Evolutionary conservation across 2,329 filamentous ascomycete genomes (phyloP), one percentile per base, ranked within the genome.

Genomic region (Exserohilum rostratum): DNA sequence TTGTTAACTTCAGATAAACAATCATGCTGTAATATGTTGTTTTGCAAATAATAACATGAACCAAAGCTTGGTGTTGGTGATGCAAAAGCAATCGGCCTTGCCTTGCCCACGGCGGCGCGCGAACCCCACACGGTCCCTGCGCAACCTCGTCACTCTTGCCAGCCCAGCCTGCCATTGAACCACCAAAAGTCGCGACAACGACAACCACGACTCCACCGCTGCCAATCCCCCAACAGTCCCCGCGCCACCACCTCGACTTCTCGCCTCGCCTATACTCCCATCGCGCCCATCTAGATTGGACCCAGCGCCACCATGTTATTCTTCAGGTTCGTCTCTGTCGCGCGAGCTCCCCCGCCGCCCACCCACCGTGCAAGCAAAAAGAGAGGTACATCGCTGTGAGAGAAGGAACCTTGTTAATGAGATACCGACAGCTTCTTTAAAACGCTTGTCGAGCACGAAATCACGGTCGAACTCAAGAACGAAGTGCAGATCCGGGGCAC

Each of bases 401-500:
- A n/a, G n/a, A n/a, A n/a, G n/a, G n/a, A n/a, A n/a, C n/a, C n/a
- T n/a, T n/a, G n/a, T n/a, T n/a, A n/a, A n/a, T n/a, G n/a, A n/a
- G n/a, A n/a, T n/a, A n/a, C n/a, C n/a, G n/a, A n/a, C 43, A 75
- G 73, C 81, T 98, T 97, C 82, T 98, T 98, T 87, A 98, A 98
- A 79, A 98, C 93, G 49, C 90, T 98, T 71, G 96, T 97, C 76
- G 95, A 97, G 82, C 90, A 95, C 67, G 88, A 96, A 82, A 93
- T 99, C 72, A 98, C 93, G 42, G 92, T 99, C 74, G 95, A 99
- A 82, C 90, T 99, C 76, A 99, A 99, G 81, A 99, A 99, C 77
- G 95, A 99, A 79, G 96, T 99, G 68, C 92, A 93, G 74, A 96
- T 99, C 76, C 90, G 91, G 69, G 95, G 95, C 64, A 96, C 89